phyloP scores from a whole-genome alignment of 495 filamentous ascomycete genomes.

The Podospora pseudopauciseta region DNA sequence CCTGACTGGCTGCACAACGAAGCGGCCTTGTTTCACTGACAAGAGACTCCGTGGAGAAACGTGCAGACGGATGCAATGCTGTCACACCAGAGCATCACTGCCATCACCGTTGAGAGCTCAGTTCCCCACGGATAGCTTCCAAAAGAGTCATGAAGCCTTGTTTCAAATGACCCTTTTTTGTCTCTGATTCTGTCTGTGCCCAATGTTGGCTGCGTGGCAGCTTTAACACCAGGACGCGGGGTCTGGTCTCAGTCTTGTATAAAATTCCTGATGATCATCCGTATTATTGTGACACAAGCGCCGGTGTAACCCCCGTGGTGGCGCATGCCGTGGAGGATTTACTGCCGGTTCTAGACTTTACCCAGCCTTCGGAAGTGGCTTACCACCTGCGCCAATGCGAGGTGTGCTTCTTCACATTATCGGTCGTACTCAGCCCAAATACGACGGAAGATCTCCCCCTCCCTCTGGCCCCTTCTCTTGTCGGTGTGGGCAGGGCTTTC shows the following conservation, averaged over 20 bases:
- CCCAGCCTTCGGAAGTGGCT: neutral
- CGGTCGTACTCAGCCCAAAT: neutral
- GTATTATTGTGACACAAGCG: neutral
- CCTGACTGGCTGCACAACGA: neutral
- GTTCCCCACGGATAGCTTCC: neutral
- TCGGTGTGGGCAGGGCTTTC: neutral
- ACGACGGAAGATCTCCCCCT: neutral
- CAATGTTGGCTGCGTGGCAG: neutral
- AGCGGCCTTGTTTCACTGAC: neutral
- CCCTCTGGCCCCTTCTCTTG: neutral
- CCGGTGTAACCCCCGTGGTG: neutral
- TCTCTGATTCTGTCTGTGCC: neutral
- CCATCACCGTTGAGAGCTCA: neutral
- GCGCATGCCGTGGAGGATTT: neutral
- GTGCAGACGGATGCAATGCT: neutral
- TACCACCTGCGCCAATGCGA: neutral
- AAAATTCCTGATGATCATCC: neutral
- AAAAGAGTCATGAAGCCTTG: neutral
- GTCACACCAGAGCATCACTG: neutral
- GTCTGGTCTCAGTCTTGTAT: neutral
- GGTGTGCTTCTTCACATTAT: neutral
- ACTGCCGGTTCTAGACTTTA: neutral
- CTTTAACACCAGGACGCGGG: neutral
- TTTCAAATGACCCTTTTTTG: neutral
- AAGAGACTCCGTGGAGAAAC: neutral